Evolutionary conservation across 2,329 filamentous ascomycete genomes (phyloP).

Genomic region (Colletotrichum sp.): DNA sequence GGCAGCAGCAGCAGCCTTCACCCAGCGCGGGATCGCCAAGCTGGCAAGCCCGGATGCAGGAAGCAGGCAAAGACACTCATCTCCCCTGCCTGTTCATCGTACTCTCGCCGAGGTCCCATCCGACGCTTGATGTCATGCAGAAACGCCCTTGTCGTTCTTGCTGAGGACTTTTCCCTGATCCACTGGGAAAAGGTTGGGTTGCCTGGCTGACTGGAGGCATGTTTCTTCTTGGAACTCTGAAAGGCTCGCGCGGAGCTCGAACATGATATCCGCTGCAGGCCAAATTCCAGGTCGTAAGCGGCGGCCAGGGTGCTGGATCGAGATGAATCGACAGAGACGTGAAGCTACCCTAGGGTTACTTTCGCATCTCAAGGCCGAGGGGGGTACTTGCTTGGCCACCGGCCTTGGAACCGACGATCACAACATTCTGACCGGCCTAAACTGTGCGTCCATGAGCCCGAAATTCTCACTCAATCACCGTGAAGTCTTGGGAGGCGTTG

Average conservation of each 20-base stretch:
- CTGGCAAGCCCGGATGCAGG: conserved; percentile 19
- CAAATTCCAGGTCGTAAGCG: conserved; percentile 7
- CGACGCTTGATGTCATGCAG: conserved; percentile 18
- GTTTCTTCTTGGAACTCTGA: neutral
- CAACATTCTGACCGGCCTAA: neutral
- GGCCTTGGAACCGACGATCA: conserved; percentile 14
- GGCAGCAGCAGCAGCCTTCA: neutral
- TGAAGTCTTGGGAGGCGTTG: neutral
- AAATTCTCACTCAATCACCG: neutral
- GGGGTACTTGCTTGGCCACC: neutral
- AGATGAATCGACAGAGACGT: conserved; percentile 9
- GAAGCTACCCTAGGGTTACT: conserved; percentile 1
- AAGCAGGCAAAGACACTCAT: conserved; percentile 18
- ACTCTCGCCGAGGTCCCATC: conserved; percentile 6
- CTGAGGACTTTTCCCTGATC: neutral
- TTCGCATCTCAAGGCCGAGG: conserved; percentile 2
- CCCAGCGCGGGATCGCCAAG: conserved; percentile 8
- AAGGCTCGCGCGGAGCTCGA: conserved; percentile 1
- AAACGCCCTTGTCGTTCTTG: neutral
- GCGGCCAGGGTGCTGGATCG: conserved; percentile 8
- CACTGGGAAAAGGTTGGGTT: neutral
- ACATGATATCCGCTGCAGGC: conserved; percentile 6
- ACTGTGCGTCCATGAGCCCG: neutral
- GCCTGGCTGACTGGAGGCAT: neutral
- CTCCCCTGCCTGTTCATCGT: conserved; percentile 8